A percentile compares a stretch with the other conserved stretches of the same genome.
Evolutionary conservation across 148 eudicot genomes (phyloP).

Genomic region (Chenopodium formosanum): DNA sequence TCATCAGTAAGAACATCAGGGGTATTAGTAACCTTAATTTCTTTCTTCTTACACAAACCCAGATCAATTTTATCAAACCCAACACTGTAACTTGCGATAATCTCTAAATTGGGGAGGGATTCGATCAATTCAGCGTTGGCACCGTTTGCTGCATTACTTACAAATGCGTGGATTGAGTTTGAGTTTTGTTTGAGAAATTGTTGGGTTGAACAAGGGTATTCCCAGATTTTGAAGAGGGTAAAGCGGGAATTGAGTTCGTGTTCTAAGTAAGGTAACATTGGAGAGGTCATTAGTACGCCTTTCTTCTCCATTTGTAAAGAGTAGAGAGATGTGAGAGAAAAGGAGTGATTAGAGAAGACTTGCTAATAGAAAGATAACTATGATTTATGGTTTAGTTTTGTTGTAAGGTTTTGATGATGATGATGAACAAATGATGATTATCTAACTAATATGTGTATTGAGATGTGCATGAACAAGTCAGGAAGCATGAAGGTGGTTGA

Average conservation of each 20-base stretch:
- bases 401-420: too few relatives aligned
- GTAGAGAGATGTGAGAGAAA: background rate
- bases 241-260: slow-evolving; percentile 37
- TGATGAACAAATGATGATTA: too few relatives aligned
- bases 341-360: too few relatives aligned
- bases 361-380: too few relatives aligned
- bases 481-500: too few relatives aligned
- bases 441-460: too few relatives aligned
- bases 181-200: slow-evolving; percentile 30
- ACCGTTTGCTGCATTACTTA: slow-evolving; percentile 43
- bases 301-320: slow-evolving; percentile 20
- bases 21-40: slow-evolving; percentile 65
- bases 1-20: slow-evolving; percentile 66
- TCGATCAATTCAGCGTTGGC: slow-evolving; percentile 54
- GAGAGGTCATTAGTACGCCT: slow-evolving; percentile 38
- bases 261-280: slow-evolving; percentile 43
- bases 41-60: slow-evolving; percentile 45
- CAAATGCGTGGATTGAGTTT: slow-evolving; percentile 44
- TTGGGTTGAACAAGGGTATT: slow-evolving; percentile 18
- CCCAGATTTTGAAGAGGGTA: slow-evolving; percentile 44
- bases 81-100: slow-evolving; percentile 60
- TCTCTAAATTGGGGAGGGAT: slow-evolving; percentile 57
- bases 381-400: too few relatives aligned
- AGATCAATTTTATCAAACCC: slow-evolving; percentile 68
- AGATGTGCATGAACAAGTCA: too few relatives aligned